Base-by-base conservation (phyloP, 495 filamentous ascomycete genomes). In the Letharia columbiana region DNA sequence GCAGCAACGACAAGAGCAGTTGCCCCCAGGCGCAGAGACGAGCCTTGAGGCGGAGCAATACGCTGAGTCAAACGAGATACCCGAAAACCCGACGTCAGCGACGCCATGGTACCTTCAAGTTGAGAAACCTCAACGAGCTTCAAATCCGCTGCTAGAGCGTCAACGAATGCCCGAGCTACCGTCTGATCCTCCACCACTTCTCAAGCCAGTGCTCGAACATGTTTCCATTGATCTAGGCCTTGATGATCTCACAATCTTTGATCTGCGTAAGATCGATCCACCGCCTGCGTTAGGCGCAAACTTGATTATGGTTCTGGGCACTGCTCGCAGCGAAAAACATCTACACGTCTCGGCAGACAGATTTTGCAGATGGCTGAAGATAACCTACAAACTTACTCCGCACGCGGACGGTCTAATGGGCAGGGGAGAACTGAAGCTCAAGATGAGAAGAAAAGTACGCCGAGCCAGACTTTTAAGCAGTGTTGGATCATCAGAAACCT, bases 251-350 rank as follows among this genome's bases (percentile, higher is more conserved):
- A 79, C 77, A 9, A 69, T 98, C 15, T 77, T 92, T 61, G 94
- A 98, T 73, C 82, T 98, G 31, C 90, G 94, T 62, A 77, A 82
- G 31, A 79, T 96, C 58, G 89, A 96, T 71, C 92, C 91, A 0
- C 89, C 94, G 0, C 85, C 94, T 2, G 91, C 92, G 0, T 80
- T 98, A 45, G 94, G 94, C 11, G 83, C 91, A 20, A 89, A 91
- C 71, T 82, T 96, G 47, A 81, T 98, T 41, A 98, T 98, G 94
- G 74, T 98, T 47, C 79, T 98, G 67, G 92, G 91, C n/a, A 95
- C 91, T 23, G 91, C 93, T 31, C 87, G 95, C 59, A 93, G 90
- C 67, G 90, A 96, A 70, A 92, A 91, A 64, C 95, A 98, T 78
- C 77, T 98, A 37, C 92, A 96, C 70, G 90, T 95, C 31, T 93